Conservation (phyloP, 371 early-diverging fungal species). For the Lichtheimia ramosa region DNA sequence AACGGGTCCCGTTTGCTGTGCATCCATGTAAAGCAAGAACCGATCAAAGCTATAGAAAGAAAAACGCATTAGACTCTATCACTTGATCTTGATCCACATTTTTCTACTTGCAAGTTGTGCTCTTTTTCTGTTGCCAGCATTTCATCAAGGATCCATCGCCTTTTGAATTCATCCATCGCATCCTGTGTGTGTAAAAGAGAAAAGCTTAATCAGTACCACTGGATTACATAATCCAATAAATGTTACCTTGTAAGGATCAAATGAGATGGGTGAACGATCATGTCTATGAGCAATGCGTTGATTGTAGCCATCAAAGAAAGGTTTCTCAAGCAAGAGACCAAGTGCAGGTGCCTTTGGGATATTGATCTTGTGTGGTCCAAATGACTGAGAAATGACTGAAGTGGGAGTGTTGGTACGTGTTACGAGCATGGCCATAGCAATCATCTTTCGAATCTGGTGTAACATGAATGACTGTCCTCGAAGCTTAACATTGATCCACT, state of each 20-base stretch:
- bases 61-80: not conserved
- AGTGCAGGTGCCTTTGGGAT: conserved; percentile 98
- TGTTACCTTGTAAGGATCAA: conserved; percentile 46
- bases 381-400: conserved; percentile 62
- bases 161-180: conserved; percentile 81
- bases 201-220: conserved; percentile 15
- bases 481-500: conserved; percentile 93
- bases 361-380: conserved; percentile 71
- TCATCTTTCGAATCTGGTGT: conserved; percentile 99
- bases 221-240: not conserved
- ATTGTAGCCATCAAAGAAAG: conserved; percentile 74
- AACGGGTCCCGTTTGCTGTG: conserved; percentile 33
- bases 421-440: conserved; percentile 84
- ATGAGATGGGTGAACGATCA: conserved; percentile 39
- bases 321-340: conserved; percentile 90
- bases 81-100: too few relatives aligned
- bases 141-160: conserved; percentile 73
- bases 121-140: conserved; percentile 74
- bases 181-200: conserved; percentile 38
- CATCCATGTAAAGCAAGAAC: conserved; percentile 71
- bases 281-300: conserved; percentile 21
- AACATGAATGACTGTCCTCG: conserved; percentile 99
- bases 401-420: conserved; percentile 74
- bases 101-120: conserved; percentile 43
- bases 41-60: conserved; percentile 57